Percentiles rank a stretch among this genome's conserved stretches.
phyloP scores from a whole-genome alignment of 768 basidiomycete genomes.

The Holtermanniella nyarrowii region DNA sequence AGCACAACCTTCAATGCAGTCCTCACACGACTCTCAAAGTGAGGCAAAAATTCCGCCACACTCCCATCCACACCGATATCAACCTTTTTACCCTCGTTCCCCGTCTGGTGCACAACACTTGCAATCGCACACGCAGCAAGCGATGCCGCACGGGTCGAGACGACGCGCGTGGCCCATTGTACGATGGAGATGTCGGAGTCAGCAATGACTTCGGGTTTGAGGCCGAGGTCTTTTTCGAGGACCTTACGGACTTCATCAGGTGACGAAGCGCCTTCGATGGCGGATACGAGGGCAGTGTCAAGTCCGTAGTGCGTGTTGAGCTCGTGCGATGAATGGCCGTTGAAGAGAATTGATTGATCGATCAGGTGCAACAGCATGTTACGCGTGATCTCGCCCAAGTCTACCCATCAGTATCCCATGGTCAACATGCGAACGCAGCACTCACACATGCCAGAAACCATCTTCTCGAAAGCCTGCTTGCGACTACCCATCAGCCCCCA shows the following conservation, averaged over 20 bases:
- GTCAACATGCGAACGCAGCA: neutral
- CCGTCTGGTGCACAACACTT: slow-evolving; percentile 75
- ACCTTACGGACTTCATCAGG: slow-evolving; percentile 48
- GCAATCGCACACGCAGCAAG: slow-evolving; percentile 82
- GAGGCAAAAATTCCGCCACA: slow-evolving; percentile 83
- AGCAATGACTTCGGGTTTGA: slow-evolving; percentile 49
- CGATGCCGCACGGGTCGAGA: slow-evolving; percentile 69
- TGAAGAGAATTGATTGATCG: slow-evolving; percentile 53
- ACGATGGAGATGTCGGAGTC: slow-evolving; percentile 56
- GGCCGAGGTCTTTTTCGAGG: slow-evolving; percentile 55
- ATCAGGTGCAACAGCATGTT: slow-evolving; percentile 72
- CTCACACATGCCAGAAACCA: slow-evolving; percentile 88
- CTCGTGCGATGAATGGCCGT: slow-evolving; percentile 57
- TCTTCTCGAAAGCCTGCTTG: slow-evolving; percentile 92
- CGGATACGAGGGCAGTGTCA: slow-evolving; percentile 86
- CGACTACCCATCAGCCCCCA: slow-evolving; percentile 35
- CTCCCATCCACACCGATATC: slow-evolving; percentile 90
- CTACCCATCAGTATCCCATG: slow-evolving; percentile 15
- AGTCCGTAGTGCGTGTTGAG: slow-evolving; percentile 89
- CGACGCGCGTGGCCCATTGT: slow-evolving; percentile 64
- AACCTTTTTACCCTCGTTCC: slow-evolving; percentile 51
- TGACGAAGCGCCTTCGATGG: slow-evolving; percentile 56
- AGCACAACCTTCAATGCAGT: slow-evolving; percentile 65
- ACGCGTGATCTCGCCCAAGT: slow-evolving; percentile 86
- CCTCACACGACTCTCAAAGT: slow-evolving; percentile 64